Base-by-base conservation (phyloP, 768 basidiomycete genomes). In the Boletus reticulatus region DNA sequence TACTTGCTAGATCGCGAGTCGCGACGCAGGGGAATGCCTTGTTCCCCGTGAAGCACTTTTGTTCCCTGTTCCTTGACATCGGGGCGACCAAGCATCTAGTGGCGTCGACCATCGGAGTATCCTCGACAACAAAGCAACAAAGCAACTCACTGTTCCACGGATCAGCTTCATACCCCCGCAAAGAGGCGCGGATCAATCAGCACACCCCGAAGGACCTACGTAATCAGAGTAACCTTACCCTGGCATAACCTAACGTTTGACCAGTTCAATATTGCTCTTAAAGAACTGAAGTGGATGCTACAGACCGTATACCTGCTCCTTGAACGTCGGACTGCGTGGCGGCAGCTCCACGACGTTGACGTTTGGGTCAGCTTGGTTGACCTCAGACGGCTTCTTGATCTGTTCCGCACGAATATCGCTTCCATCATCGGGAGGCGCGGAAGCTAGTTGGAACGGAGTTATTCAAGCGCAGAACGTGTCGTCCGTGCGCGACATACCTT, bases 271-370 rank as follows among this genome's bases (percentile, higher is more conserved):
- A 22, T 22, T 20, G 16, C 27, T 8, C 20, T 58, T 19, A 19
- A 42, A 17, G 32, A 27, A 46, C 27, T 9, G 9, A 22, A 13
- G 20, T 9, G 17, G 1, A 44, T 43, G 14, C 16, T 10, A 43
- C 32, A 20, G 56, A 82, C 84, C 84, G 44, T 84, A 77, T 9
- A 84, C 80, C 54, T 74, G 76, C 44, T 85, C 83, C 65, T 83
- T 85, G 72, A 84, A 85, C 14, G 83, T 75, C 31, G 79, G 75
- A 32, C 53, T 61, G 37, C 52, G 68, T 48, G 55, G 61, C 13
- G 64, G 54, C 39, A 63, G 46, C 16, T 63, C 70, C 31, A 65
- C 66, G 20, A 69, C 62, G 20, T 67, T 66, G 50, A 60, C 34
- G 20, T 59, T 66, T 20, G 61, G 63, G 14, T 70, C 72, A 45